Base-by-base conservation (phyloP, 1,284 basidiomycete species). In the Tilletia caries region DNA sequence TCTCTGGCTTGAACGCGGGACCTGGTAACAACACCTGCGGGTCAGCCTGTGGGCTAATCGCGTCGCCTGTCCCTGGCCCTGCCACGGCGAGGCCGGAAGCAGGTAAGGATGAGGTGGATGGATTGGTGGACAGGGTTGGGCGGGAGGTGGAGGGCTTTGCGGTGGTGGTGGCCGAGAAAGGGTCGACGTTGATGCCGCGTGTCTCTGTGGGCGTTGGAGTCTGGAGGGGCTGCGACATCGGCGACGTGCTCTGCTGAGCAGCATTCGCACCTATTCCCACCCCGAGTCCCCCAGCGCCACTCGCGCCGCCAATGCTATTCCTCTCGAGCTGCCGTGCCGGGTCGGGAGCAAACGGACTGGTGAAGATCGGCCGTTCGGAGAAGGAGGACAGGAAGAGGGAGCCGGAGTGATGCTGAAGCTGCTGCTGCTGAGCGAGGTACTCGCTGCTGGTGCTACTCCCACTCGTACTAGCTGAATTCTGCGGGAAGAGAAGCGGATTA, bases 321-420 rank as follows among this genome's bases (percentile, higher is more conserved):
- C 64, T 20, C 43, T 65, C 64, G 2, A 65, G 12, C 25, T 65
- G 64, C 6, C 37, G 67, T 3, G 50, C 46, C 10, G 41, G 33
- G 43, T 65, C 67, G 15, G 72, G 72, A 6, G 72, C 72, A 54
- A 73, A 73, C 5, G 72, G 72, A 58, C 70, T 71, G n/a, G 70
- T 73, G 32, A 73, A 73, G 27, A 66, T 64, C 13, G 70, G 72
- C 25, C 58, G 60, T 34, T 71, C 72, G 6, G 52, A 33, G n/a
- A 46, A 69, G 20, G 65, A 33, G 33, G 29, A 32, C 52, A 67
- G 29, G 46, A 37, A 67, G 23, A 41, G 43, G 25, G 60, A 52
- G 20, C 37, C 46, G 34, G 52, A 67, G 29, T 67, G 52, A 23
- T 62, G 58, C 33, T 62, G 58, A n/a, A 62, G 58, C 58, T 62